Evolutionary conservation across 306 rosid genomes (phyloP).

Genomic region (Prosopis cineraria): DNA sequence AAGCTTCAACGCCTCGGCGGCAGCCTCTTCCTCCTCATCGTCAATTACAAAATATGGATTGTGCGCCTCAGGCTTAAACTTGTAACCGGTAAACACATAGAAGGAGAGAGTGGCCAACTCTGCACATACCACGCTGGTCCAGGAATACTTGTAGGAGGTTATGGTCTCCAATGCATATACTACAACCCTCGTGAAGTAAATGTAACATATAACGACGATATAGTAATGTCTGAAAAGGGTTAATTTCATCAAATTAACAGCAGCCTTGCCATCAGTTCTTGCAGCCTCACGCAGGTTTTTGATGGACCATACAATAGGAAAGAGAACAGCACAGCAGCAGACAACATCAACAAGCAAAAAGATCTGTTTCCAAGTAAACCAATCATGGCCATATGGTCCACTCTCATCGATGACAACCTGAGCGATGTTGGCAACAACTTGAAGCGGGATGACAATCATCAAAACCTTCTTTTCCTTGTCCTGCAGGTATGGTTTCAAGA

Average conservation of each 20-base stretch:
- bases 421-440: constrained; percentile 85
- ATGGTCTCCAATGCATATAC: constrained; percentile 89
- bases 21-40: constrained; percentile 98
- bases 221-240: constrained; percentile 90
- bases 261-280: constrained; percentile 89
- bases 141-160: constrained; percentile 85
- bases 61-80: constrained; percentile 94
- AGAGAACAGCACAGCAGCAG: constrained; percentile 91
- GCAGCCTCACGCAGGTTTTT: constrained; percentile 97
- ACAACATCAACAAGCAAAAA: constrained; percentile 88
- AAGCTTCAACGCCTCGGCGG: constrained; percentile 86
- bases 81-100: constrained; percentile 80
- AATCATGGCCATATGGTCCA: constrained; percentile 78
- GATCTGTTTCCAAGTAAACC: constrained; percentile 91
- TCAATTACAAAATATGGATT: constrained; percentile 89
- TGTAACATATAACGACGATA: constrained; percentile 87
- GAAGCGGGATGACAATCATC: constrained; percentile 91
- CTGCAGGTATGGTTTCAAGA: constrained; percentile 83
- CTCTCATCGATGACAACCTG: constrained; percentile 87
- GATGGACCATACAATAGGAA: constrained; percentile 96
- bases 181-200: constrained; percentile 94
- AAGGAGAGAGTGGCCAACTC: constrained; percentile 87
- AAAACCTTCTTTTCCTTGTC: constrained; percentile 95
- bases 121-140: constrained; percentile 91
- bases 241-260: constrained; percentile 91